These are phyloP conservation scores for Trametes maxima DNA, from an alignment of 768 basidiomycete genomes.

Conservation along the genomic window DNA sequence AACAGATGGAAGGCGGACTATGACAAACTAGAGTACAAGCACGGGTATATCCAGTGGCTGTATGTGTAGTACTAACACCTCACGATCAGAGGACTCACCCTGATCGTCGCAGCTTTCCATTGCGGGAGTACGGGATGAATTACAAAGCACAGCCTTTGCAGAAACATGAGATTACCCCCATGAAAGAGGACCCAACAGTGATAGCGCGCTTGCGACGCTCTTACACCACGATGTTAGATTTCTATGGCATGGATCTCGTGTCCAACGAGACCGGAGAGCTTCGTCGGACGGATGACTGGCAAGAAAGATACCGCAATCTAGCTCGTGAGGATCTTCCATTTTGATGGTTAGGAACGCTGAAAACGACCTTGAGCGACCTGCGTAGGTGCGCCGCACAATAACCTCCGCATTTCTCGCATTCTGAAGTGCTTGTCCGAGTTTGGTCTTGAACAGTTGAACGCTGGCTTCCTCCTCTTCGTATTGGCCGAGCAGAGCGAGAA, in stretches of 20 bases:
- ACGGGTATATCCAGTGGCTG: slow-evolving; percentile 82
- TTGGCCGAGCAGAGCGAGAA: slow-evolving; percentile 69
- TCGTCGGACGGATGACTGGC: slow-evolving; percentile 53
- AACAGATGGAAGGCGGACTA: slow-evolving; percentile 69
- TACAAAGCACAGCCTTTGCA: slow-evolving; percentile 66
- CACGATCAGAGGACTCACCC: neutral
- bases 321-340: slow-evolving; percentile 49
- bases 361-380: neutral
- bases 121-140: slow-evolving; percentile 76
- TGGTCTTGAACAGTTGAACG: slow-evolving; percentile 63
- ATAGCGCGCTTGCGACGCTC: slow-evolving; percentile 56
- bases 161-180: slow-evolving; percentile 59
- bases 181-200: slow-evolving; percentile 53
- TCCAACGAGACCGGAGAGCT: slow-evolving; percentile 61
- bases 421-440: slow-evolving; percentile 75
- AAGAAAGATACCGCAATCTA: slow-evolving; percentile 63
- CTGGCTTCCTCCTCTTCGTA: slow-evolving; percentile 69
- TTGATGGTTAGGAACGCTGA: neutral
- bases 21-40: slow-evolving; percentile 61
- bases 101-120: slow-evolving; percentile 61
- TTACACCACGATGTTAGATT: slow-evolving; percentile 76
- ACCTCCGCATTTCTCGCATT: slow-evolving; percentile 76
- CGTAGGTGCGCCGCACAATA: slow-evolving; percentile 70
- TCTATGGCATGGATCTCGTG: slow-evolving; percentile 74
- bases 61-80: slow-evolving; percentile 38